A percentile compares a stretch with the other conserved stretches of the same genome.
phyloP scores from a whole-genome alignment of 768 basidiomycete genomes.

The Cystobasidium ongulense region DNA sequence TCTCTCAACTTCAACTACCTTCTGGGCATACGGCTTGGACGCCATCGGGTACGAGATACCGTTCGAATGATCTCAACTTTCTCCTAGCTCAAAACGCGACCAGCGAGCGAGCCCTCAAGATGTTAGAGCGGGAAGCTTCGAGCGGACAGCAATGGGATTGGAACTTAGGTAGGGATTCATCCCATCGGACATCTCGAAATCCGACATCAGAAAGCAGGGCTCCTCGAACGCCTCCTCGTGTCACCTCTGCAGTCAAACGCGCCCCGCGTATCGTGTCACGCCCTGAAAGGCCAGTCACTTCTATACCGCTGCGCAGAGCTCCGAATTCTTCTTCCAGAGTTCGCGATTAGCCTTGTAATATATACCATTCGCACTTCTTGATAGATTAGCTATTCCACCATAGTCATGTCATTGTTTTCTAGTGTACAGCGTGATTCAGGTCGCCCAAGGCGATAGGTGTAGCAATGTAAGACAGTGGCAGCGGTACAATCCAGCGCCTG shows the following conservation, averaged over 20 bases:
- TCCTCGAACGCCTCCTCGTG: background rate
- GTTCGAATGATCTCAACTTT: background rate
- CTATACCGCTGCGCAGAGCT: background rate
- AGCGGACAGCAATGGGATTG: background rate
- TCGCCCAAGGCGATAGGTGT: too few relatives aligned
- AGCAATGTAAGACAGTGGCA: too few relatives aligned
- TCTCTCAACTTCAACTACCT: background rate
- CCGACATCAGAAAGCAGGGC: background rate
- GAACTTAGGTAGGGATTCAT: background rate
- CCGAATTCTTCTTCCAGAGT: background rate
- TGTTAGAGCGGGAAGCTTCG: background rate
- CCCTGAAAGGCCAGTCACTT: background rate
- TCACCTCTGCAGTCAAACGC: background rate
- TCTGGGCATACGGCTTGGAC: background rate
- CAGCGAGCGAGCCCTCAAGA: background rate
- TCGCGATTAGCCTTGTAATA: background rate
- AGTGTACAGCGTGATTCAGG: too few relatives aligned
- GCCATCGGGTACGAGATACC: background rate
- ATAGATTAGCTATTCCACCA: background rate
- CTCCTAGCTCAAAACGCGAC: conserved; percentile 16
- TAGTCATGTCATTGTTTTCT: background rate
- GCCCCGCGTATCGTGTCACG: background rate
- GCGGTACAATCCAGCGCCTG: too few relatives aligned
- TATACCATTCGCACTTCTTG: background rate
- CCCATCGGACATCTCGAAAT: background rate